These are phyloP conservation scores for Venturia aucupariae DNA, from an alignment of 2,329 filamentous ascomycete genomes.

Conservation along the genomic window DNA sequence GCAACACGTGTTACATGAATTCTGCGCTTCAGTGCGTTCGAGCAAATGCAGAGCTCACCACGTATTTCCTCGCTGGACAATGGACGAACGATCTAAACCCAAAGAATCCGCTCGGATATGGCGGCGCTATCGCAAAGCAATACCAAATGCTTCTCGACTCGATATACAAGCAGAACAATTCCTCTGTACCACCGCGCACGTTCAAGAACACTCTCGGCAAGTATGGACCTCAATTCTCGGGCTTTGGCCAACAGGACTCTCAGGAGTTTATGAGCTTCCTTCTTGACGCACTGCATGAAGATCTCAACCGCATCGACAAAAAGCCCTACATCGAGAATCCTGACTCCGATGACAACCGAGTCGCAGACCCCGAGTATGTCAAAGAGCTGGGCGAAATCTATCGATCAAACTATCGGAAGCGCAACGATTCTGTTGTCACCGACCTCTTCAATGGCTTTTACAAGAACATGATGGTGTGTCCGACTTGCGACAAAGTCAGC, in stretches of 20 bases:
- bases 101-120: conserved; percentile 75
- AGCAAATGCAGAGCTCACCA: conserved; percentile 84
- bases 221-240: conserved; percentile 78
- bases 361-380: conserved; percentile 71
- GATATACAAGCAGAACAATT: conserved; percentile 62
- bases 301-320: conserved; percentile 84
- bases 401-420: conserved; percentile 82
- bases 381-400: conserved; percentile 77
- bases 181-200: conserved; percentile 54
- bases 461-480: conserved; percentile 93
- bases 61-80: conserved; percentile 57
- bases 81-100: conserved; percentile 76
- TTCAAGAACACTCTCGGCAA: conserved; percentile 79
- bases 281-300: conserved; percentile 88
- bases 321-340: conserved; percentile 98
- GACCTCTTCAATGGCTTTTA: conserved; percentile 97
- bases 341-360: conserved; percentile 94
- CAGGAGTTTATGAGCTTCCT: conserved; percentile 95
- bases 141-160: conserved; percentile 69
- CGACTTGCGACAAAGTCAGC: conserved; percentile 85
- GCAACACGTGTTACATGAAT: conserved; percentile 99
- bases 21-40: conserved; percentile 91
- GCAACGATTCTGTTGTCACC: conserved; percentile 90
- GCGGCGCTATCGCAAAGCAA: conserved; percentile 75
- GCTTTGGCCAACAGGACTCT: conserved; percentile 93